Conservation (phyloP, 108 stramenopile species). For the Schizochytrium sp. region DNA sequence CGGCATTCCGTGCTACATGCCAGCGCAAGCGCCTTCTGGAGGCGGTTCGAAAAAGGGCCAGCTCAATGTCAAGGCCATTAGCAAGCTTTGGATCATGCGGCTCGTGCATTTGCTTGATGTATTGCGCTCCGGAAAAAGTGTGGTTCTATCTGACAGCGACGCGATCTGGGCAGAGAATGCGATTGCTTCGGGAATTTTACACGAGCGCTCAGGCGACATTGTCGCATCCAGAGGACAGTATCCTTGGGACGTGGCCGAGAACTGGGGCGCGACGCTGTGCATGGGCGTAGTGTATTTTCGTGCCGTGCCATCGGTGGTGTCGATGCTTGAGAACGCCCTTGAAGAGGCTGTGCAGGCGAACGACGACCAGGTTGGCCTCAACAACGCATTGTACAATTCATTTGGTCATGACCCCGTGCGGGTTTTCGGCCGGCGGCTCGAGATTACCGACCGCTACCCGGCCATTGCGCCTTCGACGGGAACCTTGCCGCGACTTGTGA, state of each 20-base stretch:
- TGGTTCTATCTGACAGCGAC: neutral
- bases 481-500: neutral
- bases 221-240: neutral
- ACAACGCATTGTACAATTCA: neutral
- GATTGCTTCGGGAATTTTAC: neutral
- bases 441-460: neutral
- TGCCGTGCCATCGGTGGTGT: neutral
- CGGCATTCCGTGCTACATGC: neutral
- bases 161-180: neutral
- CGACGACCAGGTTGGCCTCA: neutral
- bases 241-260: neutral
- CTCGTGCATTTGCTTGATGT: neutral
- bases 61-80: neutral
- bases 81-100: conserved; percentile 11
- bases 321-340: neutral
- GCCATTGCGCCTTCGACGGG: neutral
- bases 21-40: neutral
- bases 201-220: neutral
- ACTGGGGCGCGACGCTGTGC: neutral
- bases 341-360: neutral
- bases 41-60: neutral
- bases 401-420: neutral
- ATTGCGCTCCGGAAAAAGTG: neutral
- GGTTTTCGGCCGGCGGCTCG: neutral
- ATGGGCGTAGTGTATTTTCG: neutral